phyloP scores from a whole-genome alignment of 768 basidiomycete species.

The Phanerochaete carnosa region DNA sequence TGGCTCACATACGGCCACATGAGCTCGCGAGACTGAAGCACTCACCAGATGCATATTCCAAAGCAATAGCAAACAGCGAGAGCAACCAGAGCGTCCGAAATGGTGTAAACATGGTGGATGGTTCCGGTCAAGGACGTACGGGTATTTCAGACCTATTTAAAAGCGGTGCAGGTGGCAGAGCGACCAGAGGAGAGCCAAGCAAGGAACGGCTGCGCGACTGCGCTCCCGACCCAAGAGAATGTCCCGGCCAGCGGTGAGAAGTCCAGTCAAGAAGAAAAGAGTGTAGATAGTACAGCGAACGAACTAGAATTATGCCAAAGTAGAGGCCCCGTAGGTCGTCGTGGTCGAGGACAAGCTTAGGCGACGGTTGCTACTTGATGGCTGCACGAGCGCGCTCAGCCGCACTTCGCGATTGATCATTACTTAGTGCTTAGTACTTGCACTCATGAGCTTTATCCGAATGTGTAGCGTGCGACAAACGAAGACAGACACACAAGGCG shows the following conservation, averaged over 20 bases:
- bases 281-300: not conserved
- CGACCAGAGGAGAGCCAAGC: not conserved
- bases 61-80: not conserved
- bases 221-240: not conserved
- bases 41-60: not conserved
- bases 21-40: not conserved
- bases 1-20: not conserved
- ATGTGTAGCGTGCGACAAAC: too few relatives aligned
- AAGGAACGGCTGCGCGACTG: conserved; percentile 2
- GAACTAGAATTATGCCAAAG: not conserved
- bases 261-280: not conserved
- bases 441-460: too few relatives aligned
- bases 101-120: not conserved
- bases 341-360: not conserved
- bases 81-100: not conserved
- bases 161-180: not conserved
- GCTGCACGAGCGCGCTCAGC: too few relatives aligned
- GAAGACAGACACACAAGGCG: too few relatives aligned
- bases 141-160: not conserved
- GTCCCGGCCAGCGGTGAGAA: conserved; percentile 2
- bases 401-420: too few relatives aligned
- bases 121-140: not conserved
- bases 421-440: too few relatives aligned
- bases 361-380: not conserved
- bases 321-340: not conserved